A percentile compares a stretch with the other conserved stretches of the same genome.
Conservation (phyloP, 2,329 filamentous ascomycete species). For the Atkinsonella texensis region DNA sequence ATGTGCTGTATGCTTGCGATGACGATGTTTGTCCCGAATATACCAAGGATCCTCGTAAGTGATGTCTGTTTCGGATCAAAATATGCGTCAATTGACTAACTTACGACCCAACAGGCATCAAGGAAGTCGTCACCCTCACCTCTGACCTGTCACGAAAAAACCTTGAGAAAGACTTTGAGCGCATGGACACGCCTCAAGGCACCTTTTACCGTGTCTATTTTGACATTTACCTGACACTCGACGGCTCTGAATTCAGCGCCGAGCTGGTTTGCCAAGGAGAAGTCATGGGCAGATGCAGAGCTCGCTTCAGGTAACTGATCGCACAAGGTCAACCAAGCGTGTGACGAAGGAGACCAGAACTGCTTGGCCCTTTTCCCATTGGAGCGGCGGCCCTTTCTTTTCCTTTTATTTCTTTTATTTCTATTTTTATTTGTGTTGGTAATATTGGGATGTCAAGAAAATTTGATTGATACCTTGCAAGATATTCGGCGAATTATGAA, state of each 20-base stretch:
- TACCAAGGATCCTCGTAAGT: constrained; percentile 97
- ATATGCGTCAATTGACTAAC: neutral
- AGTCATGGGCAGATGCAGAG: constrained; percentile 94
- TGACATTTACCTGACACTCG: constrained; percentile 80
- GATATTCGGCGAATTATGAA: neutral
- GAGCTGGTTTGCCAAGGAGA: constrained; percentile 98
- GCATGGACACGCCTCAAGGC: constrained; percentile 97
- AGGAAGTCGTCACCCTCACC: constrained; percentile 95
- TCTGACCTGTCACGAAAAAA: constrained; percentile 97
- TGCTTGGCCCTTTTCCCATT: neutral
- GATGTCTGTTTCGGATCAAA: neutral
- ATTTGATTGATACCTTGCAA: constrained; percentile 3
- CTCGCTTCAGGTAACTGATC: constrained; percentile 58
- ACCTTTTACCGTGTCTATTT: constrained; percentile 83
- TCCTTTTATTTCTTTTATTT: neutral
- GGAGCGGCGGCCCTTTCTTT: neutral
- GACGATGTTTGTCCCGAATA: constrained; percentile 98
- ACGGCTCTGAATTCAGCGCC: constrained; percentile 95
- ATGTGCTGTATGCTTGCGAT: constrained; percentile 94
- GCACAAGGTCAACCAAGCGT: neutral
- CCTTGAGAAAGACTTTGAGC: constrained; percentile 96
- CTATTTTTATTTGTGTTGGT: neutral
- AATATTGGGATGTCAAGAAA: neutral
- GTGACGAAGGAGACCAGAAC: neutral
- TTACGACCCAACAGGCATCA: constrained; percentile 60